Percentiles rank a stretch among this genome's conserved stretches.
phyloP scores from a whole-genome alignment of 768 basidiomycete genomes.

The Serendipita sp. region DNA sequence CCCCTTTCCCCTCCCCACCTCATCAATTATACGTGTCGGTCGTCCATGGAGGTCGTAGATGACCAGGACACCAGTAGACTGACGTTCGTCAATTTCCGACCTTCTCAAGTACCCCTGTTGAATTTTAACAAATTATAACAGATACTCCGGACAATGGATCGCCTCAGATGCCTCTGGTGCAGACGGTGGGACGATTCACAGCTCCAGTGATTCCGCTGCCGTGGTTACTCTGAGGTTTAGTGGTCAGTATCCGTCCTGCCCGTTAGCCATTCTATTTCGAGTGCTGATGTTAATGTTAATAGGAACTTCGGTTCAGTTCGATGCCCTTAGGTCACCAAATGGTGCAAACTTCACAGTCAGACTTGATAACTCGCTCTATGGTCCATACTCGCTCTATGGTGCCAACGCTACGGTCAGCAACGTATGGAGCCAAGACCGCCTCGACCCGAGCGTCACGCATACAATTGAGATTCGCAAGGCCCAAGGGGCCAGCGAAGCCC shows the following conservation, averaged over 20 bases:
- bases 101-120: background rate
- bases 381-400: background rate
- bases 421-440: background rate
- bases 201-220: background rate
- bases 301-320: background rate
- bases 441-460: background rate
- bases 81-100: background rate
- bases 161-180: background rate
- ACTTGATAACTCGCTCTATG: background rate
- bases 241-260: background rate
- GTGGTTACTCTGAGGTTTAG: background rate
- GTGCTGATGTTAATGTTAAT: too few species aligned
- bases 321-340: background rate
- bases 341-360: constrained; percentile 4
- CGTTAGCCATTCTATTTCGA: background rate
- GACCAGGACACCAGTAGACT: background rate
- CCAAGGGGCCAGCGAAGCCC: background rate
- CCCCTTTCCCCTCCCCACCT: background rate
- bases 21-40: background rate
- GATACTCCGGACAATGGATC: background rate
- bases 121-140: background rate
- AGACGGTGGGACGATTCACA: background rate
- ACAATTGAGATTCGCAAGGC: background rate
- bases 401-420: background rate
- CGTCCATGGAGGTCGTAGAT: background rate